phyloP scores from a whole-genome alignment of 148 eudicot genomes.

The Amaranthus palmeri region DNA sequence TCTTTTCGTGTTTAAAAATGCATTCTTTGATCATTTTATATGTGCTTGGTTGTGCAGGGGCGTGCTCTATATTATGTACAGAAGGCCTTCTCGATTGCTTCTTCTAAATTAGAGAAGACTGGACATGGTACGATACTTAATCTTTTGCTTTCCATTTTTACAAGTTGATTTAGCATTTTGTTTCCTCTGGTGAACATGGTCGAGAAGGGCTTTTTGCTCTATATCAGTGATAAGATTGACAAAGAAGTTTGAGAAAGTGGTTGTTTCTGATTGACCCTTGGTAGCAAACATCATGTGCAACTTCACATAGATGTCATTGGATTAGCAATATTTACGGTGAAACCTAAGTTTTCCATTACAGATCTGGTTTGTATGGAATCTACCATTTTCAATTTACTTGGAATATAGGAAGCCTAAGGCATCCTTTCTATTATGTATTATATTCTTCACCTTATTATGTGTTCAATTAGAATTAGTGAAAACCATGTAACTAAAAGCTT shows the following conservation, averaged over 20 bases:
- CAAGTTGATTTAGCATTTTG: background rate
- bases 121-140: conserved; percentile 61
- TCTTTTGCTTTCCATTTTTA: background rate
- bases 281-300: no score
- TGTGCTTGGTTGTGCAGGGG: conserved; percentile 47
- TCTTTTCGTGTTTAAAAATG: background rate
- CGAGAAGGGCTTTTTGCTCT: background rate
- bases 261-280: no score
- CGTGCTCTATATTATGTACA: conserved; percentile 81
- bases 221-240: no score
- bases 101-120: conserved; percentile 88
- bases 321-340: no score
- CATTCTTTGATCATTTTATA: background rate
- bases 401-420: background rate
- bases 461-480: background rate
- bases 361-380: background rate
- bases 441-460: background rate
- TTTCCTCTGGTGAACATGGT: background rate
- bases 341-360: background rate
- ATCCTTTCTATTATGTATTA: background rate
- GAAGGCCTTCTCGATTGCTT: conserved; percentile 75
- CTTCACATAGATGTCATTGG: no score
- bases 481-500: no score
- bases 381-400: background rate
- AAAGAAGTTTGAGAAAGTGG: no score